Evolutionary conservation across 73 alveolate genomes (phyloP).

Genomic region (Paramecium octaurelia): DNA sequence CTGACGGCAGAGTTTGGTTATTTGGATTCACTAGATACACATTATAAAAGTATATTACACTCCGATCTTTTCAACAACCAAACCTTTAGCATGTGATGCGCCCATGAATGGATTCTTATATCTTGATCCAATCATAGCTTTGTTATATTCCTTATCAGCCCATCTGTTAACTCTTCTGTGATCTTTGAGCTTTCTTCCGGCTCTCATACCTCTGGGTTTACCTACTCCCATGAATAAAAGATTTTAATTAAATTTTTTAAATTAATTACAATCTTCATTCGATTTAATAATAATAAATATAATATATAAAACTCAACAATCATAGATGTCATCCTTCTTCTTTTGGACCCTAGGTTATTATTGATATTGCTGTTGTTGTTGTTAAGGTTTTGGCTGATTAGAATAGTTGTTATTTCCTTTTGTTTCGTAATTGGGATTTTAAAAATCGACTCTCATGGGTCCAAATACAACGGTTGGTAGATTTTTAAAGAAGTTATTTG

Average conservation of each 20-base stretch:
- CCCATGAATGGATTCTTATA: constrained; percentile 76
- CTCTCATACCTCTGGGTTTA: constrained; percentile 62
- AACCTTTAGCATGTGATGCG: constrained; percentile 80
- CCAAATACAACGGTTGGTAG: not conserved
- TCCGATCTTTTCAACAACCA: constrained; percentile 73
- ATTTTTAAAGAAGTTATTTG: not conserved
- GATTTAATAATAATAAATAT: not conserved
- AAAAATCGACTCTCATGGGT: not conserved
- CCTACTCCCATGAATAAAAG: constrained; percentile 53
- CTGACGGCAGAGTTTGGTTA: constrained; percentile 82
- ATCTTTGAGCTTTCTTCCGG: constrained; percentile 58
- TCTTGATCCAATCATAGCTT: constrained; percentile 72
- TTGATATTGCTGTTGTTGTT: no score
- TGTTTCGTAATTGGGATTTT: not conserved
- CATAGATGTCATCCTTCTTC: not conserved
- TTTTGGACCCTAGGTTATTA: not conserved
- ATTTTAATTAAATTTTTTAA: not conserved
- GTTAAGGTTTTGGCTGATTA: not conserved
- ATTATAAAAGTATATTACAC: not conserved
- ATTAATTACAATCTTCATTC: not conserved
- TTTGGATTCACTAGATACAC: constrained; percentile 64
- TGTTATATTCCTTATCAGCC: constrained; percentile 72
- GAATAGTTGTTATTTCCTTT: not conserved
- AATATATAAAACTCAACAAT: not conserved
- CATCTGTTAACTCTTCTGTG: constrained; percentile 67